Percentiles rank a stretch among this genome's conserved stretches.
Conservation (phyloP, 1,284 basidiomycete genomes). For the Ustilago shanxiensis region DNA sequence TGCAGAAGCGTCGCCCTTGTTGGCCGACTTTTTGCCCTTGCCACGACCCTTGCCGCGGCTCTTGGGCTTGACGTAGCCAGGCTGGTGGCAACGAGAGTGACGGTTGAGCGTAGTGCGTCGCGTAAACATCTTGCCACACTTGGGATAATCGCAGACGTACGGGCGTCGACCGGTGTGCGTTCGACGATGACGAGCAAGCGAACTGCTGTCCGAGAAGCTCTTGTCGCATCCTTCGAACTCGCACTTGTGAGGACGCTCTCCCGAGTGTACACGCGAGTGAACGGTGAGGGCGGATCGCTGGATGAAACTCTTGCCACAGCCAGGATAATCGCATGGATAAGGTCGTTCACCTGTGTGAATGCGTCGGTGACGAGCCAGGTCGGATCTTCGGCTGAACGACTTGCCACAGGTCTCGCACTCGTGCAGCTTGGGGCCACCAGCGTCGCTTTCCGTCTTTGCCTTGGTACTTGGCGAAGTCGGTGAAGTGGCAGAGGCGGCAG, state of each 20-base stretch:
- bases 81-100: constrained; percentile 64
- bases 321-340: constrained; percentile 75
- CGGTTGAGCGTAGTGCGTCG: constrained; percentile 69
- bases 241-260: constrained; percentile 88
- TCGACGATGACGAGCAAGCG: constrained; percentile 77
- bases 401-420: constrained; percentile 67
- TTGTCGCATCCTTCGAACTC: constrained; percentile 75
- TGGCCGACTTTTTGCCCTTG: constrained; percentile 50
- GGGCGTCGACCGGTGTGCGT: constrained; percentile 76
- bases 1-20: constrained; percentile 21
- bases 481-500: constrained; percentile 32
- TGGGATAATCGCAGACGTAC: constrained; percentile 68
- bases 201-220: constrained; percentile 75
- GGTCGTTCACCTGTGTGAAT: constrained; percentile 91
- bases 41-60: constrained; percentile 53
- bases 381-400: constrained; percentile 67
- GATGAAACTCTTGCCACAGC: constrained; percentile 69
- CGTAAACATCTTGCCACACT: constrained; percentile 69
- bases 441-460: constrained; percentile 63
- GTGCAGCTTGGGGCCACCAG: constrained; percentile 68
- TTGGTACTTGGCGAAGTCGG: constrained; percentile 40
- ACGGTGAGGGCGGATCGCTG: constrained; percentile 79
- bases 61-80: constrained; percentile 61
- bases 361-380: constrained; percentile 76
- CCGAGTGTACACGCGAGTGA: constrained; percentile 86